Percentiles rank a stretch among this genome's conserved stretches.
phyloP scores from a whole-genome alignment of 257 asterid genomes.

The Striga asiatica region DNA sequence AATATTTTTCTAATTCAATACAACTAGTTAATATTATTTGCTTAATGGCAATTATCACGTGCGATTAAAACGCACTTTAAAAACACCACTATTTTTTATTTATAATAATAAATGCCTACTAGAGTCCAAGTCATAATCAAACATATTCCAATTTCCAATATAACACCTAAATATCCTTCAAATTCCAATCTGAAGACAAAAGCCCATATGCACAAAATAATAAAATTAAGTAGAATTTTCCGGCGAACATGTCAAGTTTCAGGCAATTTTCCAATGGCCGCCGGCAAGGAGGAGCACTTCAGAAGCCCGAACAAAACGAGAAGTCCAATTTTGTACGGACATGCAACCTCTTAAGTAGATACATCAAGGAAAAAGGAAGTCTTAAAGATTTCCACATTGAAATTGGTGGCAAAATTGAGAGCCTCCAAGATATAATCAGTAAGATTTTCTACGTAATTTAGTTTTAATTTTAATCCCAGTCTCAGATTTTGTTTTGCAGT shows the following conservation, averaged over 20 bases:
- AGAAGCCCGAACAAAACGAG: constrained; percentile 41
- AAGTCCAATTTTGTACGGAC: constrained; percentile 44
- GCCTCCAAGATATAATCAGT: constrained; percentile 37
- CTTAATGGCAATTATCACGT: too few species aligned
- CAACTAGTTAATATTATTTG: too few species aligned
- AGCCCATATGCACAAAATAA: background rate
- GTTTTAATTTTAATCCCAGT: too few species aligned
- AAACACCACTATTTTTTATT: too few species aligned
- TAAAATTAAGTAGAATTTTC: background rate
- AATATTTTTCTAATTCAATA: too few species aligned
- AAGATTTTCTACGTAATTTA: too few species aligned
- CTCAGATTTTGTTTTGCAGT: background rate
- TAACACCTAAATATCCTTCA: too few species aligned
- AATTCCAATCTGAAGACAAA: background rate
- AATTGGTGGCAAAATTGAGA: constrained; percentile 32
- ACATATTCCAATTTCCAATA: too few species aligned
- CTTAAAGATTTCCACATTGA: constrained; percentile 45
- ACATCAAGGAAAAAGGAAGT: constrained; percentile 45
- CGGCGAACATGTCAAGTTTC: constrained; percentile 17
- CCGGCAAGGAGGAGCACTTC: constrained; percentile 19
- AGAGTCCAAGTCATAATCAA: too few species aligned
- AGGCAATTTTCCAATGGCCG: constrained; percentile 2
- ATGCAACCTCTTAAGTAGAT: constrained; percentile 58
- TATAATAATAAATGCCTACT: too few species aligned
- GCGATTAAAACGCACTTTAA: too few species aligned